phyloP scores from a whole-genome alignment of 1,284 basidiomycete species.

The Vanrija pseudolonga region DNA sequence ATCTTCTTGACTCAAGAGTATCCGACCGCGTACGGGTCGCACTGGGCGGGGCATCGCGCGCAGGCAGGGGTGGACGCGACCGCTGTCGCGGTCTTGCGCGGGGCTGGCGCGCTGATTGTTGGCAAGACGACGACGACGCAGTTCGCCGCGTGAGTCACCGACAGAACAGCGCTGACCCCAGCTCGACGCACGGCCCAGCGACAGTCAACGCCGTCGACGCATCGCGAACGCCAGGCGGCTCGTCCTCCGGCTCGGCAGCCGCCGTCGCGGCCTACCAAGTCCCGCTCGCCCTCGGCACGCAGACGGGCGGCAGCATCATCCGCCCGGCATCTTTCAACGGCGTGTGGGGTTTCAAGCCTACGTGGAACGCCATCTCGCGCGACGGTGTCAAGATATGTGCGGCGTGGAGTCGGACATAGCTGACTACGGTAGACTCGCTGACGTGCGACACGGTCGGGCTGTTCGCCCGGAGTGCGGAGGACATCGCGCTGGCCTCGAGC shows the following conservation, averaged over 20 bases:
- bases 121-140: constrained; percentile 42
- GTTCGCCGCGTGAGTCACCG: constrained; percentile 27
- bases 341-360: constrained; percentile 38
- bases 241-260: constrained; percentile 37
- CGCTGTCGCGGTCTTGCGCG: constrained; percentile 22
- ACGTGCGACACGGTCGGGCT: constrained; percentile 39
- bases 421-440: constrained; percentile 24
- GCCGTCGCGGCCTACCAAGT: constrained; percentile 39
- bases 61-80: constrained; percentile 23
- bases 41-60: constrained; percentile 26
- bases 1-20: constrained; percentile 33
- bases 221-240: constrained; percentile 31
- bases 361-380: constrained; percentile 36
- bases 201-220: constrained; percentile 36
- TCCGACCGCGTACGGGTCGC: constrained; percentile 33
- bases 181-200: constrained; percentile 25
- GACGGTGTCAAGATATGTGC: constrained; percentile 38
- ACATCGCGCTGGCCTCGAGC: constrained; percentile 28
- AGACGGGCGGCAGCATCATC: constrained; percentile 29
- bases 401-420: background rate
- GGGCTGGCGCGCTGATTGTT: constrained; percentile 35
- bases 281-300: constrained; percentile 31
- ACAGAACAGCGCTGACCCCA: constrained; percentile 5
- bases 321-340: constrained; percentile 41
- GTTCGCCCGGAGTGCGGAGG: constrained; percentile 30